Evolutionary conservation across 2,329 filamentous ascomycete genomes (phyloP), one percentile per base, ranked within the genome.

Genomic region (Diplodia intermedia): DNA sequence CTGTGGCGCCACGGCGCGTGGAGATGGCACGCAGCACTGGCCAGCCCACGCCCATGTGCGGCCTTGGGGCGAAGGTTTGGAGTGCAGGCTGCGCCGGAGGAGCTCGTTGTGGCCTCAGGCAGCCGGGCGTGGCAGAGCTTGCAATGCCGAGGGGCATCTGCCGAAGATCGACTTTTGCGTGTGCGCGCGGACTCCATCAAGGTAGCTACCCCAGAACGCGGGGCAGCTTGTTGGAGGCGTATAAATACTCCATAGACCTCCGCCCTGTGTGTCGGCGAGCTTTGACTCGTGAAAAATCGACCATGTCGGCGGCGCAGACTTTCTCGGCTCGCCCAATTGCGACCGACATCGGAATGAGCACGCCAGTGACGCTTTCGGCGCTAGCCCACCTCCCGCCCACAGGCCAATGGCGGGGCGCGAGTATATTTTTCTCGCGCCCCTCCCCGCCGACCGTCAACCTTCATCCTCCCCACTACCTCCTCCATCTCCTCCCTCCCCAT

Each of bases 331-430:
- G 33, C 15, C 49, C 49, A 65, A 65, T 54, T 43, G 26, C 50
- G 62, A 23, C 62, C 65, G 65, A 57, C 40, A 57, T 57, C 65
- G 65, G 65, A 23, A 66, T 63, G 66, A 65, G 66, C 66, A 68
- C 66, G 66, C 66, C 66, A 68, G 50, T 50, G 66, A 63, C 66
- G 57, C 60, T 63, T 68, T 68, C 60, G 66, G 66, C 66, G 57
- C 60, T 68, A 68, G 66, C 43, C 38, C 23, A n/a, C 5, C 54
- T 40, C 11, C 50, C 47, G 49, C 56, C 66, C 66, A 68, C 57
- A 62, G 66, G 66, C 56, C 56, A 65, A 57, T 57, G 65, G 65
- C 65, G 65, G 65, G 65, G 65, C 65, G 23, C 52, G 66, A 65
- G 50, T 68, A 65, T 63, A 68, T 63, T 68, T 68, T 68, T 60